Base-by-base conservation (phyloP, 23 red algal genomes). In the Gracilariopsis chorda region DNA sequence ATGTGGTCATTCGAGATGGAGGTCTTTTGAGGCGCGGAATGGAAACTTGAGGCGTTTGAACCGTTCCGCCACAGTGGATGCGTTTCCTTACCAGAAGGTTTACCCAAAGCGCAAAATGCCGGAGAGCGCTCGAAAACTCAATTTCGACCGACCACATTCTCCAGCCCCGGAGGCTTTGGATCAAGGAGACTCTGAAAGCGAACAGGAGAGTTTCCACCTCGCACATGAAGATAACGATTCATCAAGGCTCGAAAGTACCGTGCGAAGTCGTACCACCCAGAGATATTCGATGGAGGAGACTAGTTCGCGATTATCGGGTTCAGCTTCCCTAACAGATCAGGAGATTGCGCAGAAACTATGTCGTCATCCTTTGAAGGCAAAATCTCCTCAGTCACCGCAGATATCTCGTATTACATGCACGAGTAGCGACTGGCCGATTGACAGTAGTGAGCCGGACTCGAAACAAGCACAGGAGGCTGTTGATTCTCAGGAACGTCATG, bases 1-100 rank as follows among this genome's bases (percentile, higher is more conserved):
- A 55, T n/a, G 49, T 59, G 44, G 75, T 23, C 63, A 75, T 59
- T 40, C 39, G 24, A 40, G 48, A 28, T 88, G 58, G 58, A 63
- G 56, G 1, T 88, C 84, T 14, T 59, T 77, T 11, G 67, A 88
- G 14, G 65, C 59, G 3, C 37, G 65, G 0, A 48, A 29, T 1
- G 52, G 56, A 64, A 42, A 28, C 43, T 71, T 88, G 7, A 75
- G 29, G 19, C 84, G 67, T 23, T 44, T 81, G 36, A 91, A 79
- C 34, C 58, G 73, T 48, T 48, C 87, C 29, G 73, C 58, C 6
- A 71, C 87, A 3, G 87, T 91, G 17, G 87, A 91, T 34, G 87
- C 87, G 0, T 91, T 91, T 47, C 87, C 87, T 32, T 91, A 81
- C 36, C 87, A 81, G 58, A 91, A 91, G 30, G 59, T 80, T 7